Conservation (phyloP, 2,329 filamentous ascomycete genomes). For the Leptographium lundbergii region DNA sequence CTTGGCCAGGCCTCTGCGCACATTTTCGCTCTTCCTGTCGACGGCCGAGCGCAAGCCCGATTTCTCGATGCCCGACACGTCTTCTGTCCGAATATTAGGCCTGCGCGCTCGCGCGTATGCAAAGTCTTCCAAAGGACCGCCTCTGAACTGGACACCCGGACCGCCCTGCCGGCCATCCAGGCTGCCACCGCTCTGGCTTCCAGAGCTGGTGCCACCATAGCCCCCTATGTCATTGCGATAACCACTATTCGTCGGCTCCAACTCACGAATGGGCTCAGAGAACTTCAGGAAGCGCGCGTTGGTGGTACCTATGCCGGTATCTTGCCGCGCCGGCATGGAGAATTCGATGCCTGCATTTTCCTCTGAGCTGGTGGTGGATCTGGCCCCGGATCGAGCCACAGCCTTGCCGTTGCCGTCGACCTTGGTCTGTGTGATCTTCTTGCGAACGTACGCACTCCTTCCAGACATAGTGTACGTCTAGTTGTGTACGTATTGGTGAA, state of each 20-base stretch:
- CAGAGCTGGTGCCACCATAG: conserved; percentile 17
- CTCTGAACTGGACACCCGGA: conserved; percentile 3
- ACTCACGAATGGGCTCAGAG: conserved; percentile 24
- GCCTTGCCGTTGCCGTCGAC: conserved; percentile 15
- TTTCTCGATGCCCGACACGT: conserved; percentile 41
- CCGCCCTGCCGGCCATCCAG: conserved; percentile 19
- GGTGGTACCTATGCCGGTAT: conserved; percentile 28
- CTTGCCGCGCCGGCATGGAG: conserved; percentile 22
- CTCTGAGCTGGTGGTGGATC: conserved; percentile 26
- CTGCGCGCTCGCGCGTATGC: conserved; percentile 30
- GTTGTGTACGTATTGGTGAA: background rate
- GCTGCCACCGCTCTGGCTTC: conserved; percentile 27
- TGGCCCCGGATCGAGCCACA: conserved; percentile 18
- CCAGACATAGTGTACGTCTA: conserved; percentile 38
- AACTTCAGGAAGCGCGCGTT: conserved; percentile 34
- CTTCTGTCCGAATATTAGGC: conserved; percentile 32
- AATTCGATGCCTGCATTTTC: conserved; percentile 27
- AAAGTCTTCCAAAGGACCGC: conserved; percentile 27
- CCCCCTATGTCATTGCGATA: conserved; percentile 16
- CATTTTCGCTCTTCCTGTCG: conserved; percentile 43
- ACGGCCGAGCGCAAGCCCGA: conserved; percentile 38
- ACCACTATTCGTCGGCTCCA: conserved; percentile 16
- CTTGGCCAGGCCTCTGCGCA: conserved; percentile 39
- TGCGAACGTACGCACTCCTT: conserved; percentile 44
- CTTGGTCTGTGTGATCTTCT: conserved; percentile 41